phyloP scores from a whole-genome alignment of 163 green algal genomes.

The Chlorella variabilis region DNA sequence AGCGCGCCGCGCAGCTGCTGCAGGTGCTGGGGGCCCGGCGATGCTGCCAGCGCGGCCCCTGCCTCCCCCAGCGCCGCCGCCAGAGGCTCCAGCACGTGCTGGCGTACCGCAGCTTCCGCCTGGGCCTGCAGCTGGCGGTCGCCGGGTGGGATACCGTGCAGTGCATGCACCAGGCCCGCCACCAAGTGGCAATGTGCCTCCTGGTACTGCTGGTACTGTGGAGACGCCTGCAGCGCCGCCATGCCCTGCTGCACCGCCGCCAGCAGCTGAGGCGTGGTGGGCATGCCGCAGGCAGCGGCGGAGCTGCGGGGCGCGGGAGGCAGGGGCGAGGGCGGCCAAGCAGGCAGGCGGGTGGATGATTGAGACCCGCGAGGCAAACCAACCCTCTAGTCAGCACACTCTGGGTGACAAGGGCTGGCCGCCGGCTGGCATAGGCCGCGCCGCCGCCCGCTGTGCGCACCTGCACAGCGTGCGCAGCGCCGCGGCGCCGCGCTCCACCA shows the following conservation, averaged over 20 bases:
- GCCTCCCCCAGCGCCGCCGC: background rate
- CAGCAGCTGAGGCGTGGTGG: slow-evolving; percentile 1
- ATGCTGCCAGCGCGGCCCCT: background rate
- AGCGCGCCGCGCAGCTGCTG: background rate
- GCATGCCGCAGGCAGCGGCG: background rate
- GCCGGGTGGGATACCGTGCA: slow-evolving; percentile 10
- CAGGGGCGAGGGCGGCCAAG: background rate
- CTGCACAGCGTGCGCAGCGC: slow-evolving; percentile 38
- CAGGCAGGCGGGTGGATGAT: background rate
- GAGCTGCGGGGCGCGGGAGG: background rate
- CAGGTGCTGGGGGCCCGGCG: background rate
- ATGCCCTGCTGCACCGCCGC: slow-evolving; percentile 1
- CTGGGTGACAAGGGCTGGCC: too few species aligned
- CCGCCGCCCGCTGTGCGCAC: background rate
- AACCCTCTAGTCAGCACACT: background rate
- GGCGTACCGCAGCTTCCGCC: slow-evolving; percentile 9
- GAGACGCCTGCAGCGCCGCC: background rate
- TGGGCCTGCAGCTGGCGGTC: background rate
- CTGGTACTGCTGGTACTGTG: background rate
- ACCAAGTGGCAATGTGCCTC: slow-evolving; percentile 20
- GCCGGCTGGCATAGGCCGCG: background rate
- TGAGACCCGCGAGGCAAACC: background rate
- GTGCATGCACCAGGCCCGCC: slow-evolving; percentile 21
- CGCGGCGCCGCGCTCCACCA: background rate
- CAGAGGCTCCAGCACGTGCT: slow-evolving; percentile 1